phyloP scores from a whole-genome alignment of 202 grass and related monocot genomes.

The Saccharum hybrid region DNA sequence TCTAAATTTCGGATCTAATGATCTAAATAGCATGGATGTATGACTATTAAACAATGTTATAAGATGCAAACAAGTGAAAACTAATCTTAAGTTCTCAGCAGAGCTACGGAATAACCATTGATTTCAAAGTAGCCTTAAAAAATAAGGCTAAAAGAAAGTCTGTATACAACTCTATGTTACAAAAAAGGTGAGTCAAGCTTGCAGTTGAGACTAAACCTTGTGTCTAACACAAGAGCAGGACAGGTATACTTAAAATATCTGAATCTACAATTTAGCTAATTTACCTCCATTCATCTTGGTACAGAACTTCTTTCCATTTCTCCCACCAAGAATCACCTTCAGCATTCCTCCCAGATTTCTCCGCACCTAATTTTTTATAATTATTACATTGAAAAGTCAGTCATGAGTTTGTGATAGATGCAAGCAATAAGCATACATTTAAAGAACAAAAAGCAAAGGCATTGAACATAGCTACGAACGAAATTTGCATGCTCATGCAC shows the following conservation, averaged over 20 bases:
- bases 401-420: neutral
- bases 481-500: neutral
- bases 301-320: conserved; percentile 98
- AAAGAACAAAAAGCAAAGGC: neutral
- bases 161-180: neutral
- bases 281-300: conserved; percentile 99
- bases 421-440: neutral
- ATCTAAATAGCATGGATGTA: conserved; percentile 13
- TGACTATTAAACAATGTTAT: conserved; percentile 5
- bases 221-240: neutral
- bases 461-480: neutral
- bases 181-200: neutral
- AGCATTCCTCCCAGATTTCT: conserved; percentile 90
- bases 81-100: neutral
- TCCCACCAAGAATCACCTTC: conserved; percentile 93
- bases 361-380: conserved; percentile 55
- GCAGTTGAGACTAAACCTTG: neutral
- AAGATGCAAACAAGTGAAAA: neutral
- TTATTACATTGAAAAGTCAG: conserved; percentile 20
- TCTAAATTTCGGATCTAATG: conserved; percentile 16
- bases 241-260: conserved; percentile 20
- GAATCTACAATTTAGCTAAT: conserved; percentile 14
- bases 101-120: neutral
- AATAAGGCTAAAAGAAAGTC: neutral
- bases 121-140: neutral